These are phyloP conservation scores for Geotrichum histeridarum DNA, from an alignment of 1,139 yeast species.

Conservation along the genomic window DNA sequence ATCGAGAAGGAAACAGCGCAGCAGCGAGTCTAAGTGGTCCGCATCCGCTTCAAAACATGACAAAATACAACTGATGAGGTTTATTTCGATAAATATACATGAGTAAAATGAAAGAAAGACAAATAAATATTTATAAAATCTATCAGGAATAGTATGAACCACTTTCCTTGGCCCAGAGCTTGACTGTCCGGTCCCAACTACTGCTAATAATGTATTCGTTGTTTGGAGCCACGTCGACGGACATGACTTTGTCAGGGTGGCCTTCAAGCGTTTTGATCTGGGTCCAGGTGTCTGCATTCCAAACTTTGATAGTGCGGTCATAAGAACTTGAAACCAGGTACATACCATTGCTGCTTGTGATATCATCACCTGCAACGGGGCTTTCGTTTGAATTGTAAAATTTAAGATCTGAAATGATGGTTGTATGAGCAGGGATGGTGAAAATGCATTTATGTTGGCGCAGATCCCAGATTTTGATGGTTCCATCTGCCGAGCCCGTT, in stretches of 20 bases:
- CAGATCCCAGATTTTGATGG: conserved; percentile 82
- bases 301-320: conserved; percentile 57
- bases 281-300: conserved; percentile 74
- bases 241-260: conserved; percentile 67
- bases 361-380: conserved; percentile 26
- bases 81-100: not conserved
- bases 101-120: too few relatives aligned
- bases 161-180: conserved; percentile 27
- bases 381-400: conserved; percentile 40
- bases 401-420: conserved; percentile 61
- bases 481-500: conserved; percentile 80
- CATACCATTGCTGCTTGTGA: conserved; percentile 40
- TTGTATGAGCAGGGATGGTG: conserved; percentile 73
- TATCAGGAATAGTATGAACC: conserved; percentile 2
- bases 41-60: conserved; percentile 15
- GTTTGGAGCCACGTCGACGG: conserved; percentile 52
- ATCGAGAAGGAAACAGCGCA: not conserved
- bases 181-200: conserved; percentile 72
- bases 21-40: not conserved
- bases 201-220: conserved; percentile 51
- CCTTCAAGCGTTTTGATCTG: conserved; percentile 50
- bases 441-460: conserved; percentile 46
- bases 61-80: conserved; percentile 1
- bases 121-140: not conserved
- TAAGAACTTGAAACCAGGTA: conserved; percentile 61